These are phyloP conservation scores for Amniculicola lignicola DNA, from an alignment of 495 filamentous ascomycete genomes.

Conservation along the genomic window DNA sequence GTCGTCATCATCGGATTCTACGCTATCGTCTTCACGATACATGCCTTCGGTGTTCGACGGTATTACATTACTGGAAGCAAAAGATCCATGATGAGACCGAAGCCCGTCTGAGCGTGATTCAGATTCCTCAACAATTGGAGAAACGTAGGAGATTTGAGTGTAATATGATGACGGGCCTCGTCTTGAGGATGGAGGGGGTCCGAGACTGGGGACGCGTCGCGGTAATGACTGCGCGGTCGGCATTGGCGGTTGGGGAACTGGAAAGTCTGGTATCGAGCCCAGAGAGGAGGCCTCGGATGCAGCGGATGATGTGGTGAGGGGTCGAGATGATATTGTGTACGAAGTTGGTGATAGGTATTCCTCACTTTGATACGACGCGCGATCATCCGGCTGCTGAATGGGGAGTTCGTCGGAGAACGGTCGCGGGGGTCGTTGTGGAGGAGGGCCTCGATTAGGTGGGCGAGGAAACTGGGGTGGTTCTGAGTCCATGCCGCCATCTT, in stretches of 20 bases:
- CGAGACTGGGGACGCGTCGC: conserved; percentile 56
- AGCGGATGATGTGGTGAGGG: conserved; percentile 31
- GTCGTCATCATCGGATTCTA: conserved; percentile 47
- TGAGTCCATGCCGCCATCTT: conserved; percentile 7
- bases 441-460: conserved; percentile 45
- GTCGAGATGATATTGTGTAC: conserved; percentile 33
- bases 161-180: conserved; percentile 73
- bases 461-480: background rate
- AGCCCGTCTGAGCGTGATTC: conserved; percentile 45
- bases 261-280: conserved; percentile 61
- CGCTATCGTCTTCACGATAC: conserved; percentile 40
- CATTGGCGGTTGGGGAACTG: conserved; percentile 43
- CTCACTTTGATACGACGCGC: conserved; percentile 26
- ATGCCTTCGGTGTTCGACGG: conserved; percentile 50
- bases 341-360: conserved; percentile 27
- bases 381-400: conserved; percentile 39
- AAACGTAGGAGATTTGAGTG: conserved; percentile 68
- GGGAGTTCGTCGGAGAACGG: conserved; percentile 47
- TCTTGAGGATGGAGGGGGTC: conserved; percentile 65
- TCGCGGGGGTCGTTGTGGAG: conserved; percentile 65
- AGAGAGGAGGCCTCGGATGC: conserved; percentile 44
- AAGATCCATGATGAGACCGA: conserved; percentile 62
- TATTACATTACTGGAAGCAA: conserved; percentile 78
- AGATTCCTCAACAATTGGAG: conserved; percentile 84
- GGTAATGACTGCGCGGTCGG: conserved; percentile 42